Percentiles rank a stretch among this genome's conserved stretches.
phyloP scores from a whole-genome alignment of 192 early-diverging fungal genomes.

The Umbelopsis vinacea region DNA sequence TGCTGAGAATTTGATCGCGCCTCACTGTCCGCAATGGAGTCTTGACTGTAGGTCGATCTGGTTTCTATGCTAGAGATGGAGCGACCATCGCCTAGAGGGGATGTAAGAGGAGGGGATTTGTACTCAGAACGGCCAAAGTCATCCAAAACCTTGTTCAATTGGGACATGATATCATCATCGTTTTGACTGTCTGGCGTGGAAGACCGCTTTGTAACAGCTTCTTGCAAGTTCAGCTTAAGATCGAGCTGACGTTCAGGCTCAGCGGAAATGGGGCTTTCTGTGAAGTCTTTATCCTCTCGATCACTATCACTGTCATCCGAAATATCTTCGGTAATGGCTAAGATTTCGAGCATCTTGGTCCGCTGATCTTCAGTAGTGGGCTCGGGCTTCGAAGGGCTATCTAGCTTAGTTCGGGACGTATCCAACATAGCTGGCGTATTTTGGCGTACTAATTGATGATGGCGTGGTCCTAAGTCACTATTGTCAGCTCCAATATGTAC shows the following conservation, averaged over 20 bases:
- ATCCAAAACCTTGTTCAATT: slow-evolving; percentile 21
- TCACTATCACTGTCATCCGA: slow-evolving; percentile 20
- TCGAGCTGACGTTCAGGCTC: not conserved
- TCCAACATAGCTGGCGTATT: slow-evolving; percentile 22
- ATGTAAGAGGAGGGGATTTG: slow-evolving; percentile 10
- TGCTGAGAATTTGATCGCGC: not conserved
- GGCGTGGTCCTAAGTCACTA: not conserved
- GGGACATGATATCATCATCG: slow-evolving; percentile 17
- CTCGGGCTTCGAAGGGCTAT: not conserved
- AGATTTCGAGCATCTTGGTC: not conserved
- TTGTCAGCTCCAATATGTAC: not conserved
- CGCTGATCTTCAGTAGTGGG: not conserved
- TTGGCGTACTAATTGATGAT: slow-evolving; percentile 19
- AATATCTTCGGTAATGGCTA: slow-evolving; percentile 15
- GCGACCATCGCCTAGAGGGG: not conserved
- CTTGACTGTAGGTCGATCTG: slow-evolving; percentile 1
- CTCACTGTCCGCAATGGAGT: not conserved
- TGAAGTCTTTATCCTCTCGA: not conserved
- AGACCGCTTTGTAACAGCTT: not conserved
- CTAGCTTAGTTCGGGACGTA: not conserved
- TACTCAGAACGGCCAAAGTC: slow-evolving; percentile 4
- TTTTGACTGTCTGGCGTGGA: not conserved
- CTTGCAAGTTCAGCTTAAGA: not conserved
- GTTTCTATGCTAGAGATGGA: not conserved
- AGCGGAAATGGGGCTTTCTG: not conserved